phyloP scores from a whole-genome alignment of 257 asterid genomes.

The Leptodermis oblonga region DNA sequence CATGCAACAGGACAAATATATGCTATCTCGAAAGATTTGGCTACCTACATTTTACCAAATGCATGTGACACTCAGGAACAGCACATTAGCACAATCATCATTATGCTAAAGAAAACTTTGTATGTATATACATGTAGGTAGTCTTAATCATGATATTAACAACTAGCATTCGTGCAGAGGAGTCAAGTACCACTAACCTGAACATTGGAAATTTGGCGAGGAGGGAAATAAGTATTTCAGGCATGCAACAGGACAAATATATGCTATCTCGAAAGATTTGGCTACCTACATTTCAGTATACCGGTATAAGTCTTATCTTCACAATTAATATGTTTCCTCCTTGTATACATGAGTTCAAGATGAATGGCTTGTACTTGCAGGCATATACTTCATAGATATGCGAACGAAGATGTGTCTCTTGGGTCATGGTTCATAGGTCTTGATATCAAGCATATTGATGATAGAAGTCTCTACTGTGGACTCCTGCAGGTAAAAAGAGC shows the following conservation, averaged over 20 bases:
- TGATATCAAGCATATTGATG: conserved; percentile 72
- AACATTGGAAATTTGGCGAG: conserved; percentile 72
- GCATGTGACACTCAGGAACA: too few species aligned
- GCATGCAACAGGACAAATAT: conserved; percentile 82
- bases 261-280: too few species aligned
- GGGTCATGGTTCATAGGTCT: conserved; percentile 82
- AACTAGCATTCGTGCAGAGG: conserved; percentile 40
- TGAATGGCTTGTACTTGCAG: conserved; percentile 23
- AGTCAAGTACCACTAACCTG: conserved; percentile 69
- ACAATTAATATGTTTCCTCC: too few species aligned
- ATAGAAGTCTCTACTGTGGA: conserved; percentile 65
- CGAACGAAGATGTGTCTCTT: conserved; percentile 77
- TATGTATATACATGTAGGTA: background rate
- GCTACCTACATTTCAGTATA: conserved; percentile 55
- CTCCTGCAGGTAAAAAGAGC: conserved; percentile 48
- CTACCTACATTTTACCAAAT: conserved; percentile 44
- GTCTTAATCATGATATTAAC: background rate
- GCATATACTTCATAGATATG: conserved; percentile 51
- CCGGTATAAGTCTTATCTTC: too few species aligned
- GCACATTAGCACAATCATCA: too few species aligned
- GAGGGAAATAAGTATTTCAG: conserved; percentile 74
- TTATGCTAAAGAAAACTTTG: conserved; percentile 36
- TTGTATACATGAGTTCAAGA: background rate
- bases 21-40: too few species aligned
- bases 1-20: conserved; percentile 84